Evolutionary conservation across 208 protist genomes (phyloP).

Genomic region (Angomonas ambiguus): DNA sequence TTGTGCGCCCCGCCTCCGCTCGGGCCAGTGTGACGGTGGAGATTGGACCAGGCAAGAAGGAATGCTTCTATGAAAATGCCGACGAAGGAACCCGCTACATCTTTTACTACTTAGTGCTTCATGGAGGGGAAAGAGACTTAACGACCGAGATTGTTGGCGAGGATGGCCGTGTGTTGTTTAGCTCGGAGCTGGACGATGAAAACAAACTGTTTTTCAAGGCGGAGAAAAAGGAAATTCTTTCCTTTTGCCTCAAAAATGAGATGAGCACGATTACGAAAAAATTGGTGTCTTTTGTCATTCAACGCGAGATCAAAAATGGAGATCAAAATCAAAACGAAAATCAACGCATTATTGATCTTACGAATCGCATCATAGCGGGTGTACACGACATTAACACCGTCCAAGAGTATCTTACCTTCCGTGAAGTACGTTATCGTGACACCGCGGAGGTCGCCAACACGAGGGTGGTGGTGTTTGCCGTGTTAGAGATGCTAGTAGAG

Average conservation of each 20-base stretch:
- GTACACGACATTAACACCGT: conserved; percentile 71
- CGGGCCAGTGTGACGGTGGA: conserved; percentile 50
- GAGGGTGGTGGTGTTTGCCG: conserved; percentile 73
- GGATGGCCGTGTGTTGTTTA: conserved; percentile 56
- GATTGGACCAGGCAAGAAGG: conserved; percentile 35
- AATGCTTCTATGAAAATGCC: conserved; percentile 84
- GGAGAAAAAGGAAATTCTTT: conserved; percentile 39
- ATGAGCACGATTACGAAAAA: conserved; percentile 84
- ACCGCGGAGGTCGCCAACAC: conserved; percentile 82
- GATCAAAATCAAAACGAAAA: neutral
- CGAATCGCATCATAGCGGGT: conserved; percentile 45
- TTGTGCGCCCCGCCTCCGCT: conserved; percentile 14
- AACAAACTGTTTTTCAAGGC: conserved; percentile 82
- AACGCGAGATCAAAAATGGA: neutral
- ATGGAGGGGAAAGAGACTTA: conserved; percentile 81
- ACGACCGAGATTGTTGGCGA: conserved; percentile 46
- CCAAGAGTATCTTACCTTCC: conserved; percentile 59
- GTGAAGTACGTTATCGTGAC: conserved; percentile 70
- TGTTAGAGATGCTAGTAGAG: conserved; percentile 67
- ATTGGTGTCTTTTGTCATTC: conserved; percentile 72
- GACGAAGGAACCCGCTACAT: conserved; percentile 48
- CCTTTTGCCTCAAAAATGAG: conserved; percentile 86
- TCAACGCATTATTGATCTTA: neutral
- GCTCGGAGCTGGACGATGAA: conserved; percentile 38
- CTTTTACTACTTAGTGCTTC: conserved; percentile 73